These are phyloP conservation scores for Heracleum sosnowskyi DNA, from an alignment of 129 eudicot species.

Conservation along the genomic window DNA sequence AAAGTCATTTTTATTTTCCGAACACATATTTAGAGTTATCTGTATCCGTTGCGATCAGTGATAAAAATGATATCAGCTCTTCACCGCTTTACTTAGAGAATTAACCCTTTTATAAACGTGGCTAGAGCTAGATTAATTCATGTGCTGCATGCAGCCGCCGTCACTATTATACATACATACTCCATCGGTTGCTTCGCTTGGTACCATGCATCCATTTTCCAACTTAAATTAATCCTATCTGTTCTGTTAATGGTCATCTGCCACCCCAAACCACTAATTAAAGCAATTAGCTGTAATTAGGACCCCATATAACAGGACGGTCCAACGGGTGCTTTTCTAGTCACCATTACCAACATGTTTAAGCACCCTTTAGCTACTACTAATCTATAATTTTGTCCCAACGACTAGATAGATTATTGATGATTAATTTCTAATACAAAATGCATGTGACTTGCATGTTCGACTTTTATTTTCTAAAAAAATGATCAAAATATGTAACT, in stretches of 20 bases:
- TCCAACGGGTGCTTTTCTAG: background rate
- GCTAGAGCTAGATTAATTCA: background rate
- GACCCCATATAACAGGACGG: constrained; percentile 1
- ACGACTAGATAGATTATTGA: no score
- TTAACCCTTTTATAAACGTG: background rate
- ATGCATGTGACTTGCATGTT: constrained; percentile 4
- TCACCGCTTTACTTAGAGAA: no score
- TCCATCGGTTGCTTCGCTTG: constrained; percentile 4
- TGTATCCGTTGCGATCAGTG: no score
- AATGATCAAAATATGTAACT: background rate
- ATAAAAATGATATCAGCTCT: no score
- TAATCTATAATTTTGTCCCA: background rate
- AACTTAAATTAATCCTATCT: background rate
- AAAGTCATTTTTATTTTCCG: no score
- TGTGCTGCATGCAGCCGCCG: constrained; percentile 2
- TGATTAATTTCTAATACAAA: background rate
- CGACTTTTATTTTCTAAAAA: background rate
- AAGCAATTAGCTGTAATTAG: constrained; percentile 3
- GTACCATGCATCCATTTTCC: background rate
- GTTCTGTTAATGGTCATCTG: constrained; percentile 3
- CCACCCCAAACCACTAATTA: background rate
- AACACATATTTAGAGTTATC: no score
- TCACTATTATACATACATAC: background rate
- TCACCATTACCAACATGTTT: background rate
- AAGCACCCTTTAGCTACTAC: background rate